Evolutionary conservation across 345 rosid genomes (phyloP).

Genomic region (Citrus glauca): DNA sequence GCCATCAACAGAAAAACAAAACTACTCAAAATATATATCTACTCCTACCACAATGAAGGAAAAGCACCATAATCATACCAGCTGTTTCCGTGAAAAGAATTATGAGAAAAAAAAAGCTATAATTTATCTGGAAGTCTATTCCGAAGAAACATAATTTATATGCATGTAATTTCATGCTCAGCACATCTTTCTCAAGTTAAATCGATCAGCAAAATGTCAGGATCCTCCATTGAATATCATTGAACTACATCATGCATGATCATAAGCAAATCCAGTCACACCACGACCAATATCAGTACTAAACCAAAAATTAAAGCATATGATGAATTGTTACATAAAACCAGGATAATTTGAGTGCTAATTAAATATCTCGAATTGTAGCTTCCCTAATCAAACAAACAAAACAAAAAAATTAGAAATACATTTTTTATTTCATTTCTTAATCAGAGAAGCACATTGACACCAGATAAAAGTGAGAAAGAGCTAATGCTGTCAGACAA

Average conservation of each 20-base stretch:
- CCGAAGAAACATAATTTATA: background rate
- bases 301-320: background rate
- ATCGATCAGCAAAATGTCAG: background rate
- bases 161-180: background rate
- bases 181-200: background rate
- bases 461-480: background rate
- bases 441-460: background rate
- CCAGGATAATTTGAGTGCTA: background rate
- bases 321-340: background rate
- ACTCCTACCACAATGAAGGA: background rate
- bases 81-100: background rate
- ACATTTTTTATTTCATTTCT: background rate
- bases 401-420: background rate
- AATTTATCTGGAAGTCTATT: background rate
- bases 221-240: background rate
- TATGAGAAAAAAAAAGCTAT: background rate
- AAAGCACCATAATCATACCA: background rate
- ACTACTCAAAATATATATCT: background rate
- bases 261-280: background rate
- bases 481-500: too few relatives aligned
- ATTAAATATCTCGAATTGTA: background rate
- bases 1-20: background rate
- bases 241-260: background rate
- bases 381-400: background rate
- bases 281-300: background rate